Evolutionary conservation across 345 rosid species (phyloP), one percentile per base, ranked within the genome.

Genomic region (Anacardium occidentale): DNA sequence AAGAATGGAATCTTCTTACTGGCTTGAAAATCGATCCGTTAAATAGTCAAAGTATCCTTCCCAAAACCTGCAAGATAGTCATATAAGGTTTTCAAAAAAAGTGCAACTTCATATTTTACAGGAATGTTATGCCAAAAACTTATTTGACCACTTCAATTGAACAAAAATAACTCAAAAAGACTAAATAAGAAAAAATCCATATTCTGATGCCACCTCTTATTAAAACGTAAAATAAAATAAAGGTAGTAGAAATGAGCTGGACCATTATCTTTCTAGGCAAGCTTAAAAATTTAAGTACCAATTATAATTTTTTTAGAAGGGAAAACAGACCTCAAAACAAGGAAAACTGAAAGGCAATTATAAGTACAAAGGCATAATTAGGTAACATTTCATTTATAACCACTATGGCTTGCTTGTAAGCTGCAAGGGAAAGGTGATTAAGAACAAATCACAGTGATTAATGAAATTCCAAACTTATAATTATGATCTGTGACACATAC

Each of bases 21-120:
- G 89, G 88, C 80, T 86, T 21, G 97, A 86, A 72, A 90, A 90
- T 73, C 67, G 88, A 80, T 96, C 96, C 94, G 93, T 88, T 71
- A 93, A 87, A 90, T 84, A 77, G 79, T 96, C 99, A 74, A 92
- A 93, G 80, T 90, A 96, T 68, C 96, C 95, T 80, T 96, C 99
- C 99, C 98, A 96, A 75, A 96, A 96, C 86, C 99, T 96, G 86
- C 82, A 85, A 62, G n/a, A 68, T 21, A 56, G 47, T 72, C 37
- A 51, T 50, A 56, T 45, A 40, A 29, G 64, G 42, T 50, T 52
- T 20, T 7, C 42, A 68, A 40, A 48, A 64, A 61, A 47, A 18
- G 44, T 69, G 40, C 63, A 66, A 42, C 22, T 62, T 7, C 12
- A 51, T 15, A 62, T 52, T 22, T 47, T 26, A 44, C 12, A 25